A percentile compares a stretch with the other conserved stretches of the same genome.
phyloP scores from a whole-genome alignment of 2,329 filamentous ascomycete genomes.

The Penicillium sclerotigenum region DNA sequence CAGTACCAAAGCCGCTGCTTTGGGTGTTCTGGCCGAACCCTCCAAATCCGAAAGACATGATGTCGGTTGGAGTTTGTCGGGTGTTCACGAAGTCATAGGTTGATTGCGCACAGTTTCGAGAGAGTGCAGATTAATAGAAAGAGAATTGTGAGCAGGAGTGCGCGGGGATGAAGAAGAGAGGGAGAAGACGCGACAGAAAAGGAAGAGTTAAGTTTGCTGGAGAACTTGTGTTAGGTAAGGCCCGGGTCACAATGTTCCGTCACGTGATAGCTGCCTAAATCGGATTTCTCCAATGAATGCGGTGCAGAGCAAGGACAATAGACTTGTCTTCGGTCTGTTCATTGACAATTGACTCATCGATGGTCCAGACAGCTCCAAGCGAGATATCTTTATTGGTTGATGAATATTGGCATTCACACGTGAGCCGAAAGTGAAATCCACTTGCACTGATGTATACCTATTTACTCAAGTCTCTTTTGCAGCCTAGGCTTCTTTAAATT shows the following conservation, averaged over 20 bases:
- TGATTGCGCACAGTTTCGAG: slow-evolving; percentile 11
- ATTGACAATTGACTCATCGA: neutral
- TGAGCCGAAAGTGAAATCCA: neutral
- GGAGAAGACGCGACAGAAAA: slow-evolving; percentile 27
- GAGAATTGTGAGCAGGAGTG: neutral
- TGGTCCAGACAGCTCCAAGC: neutral
- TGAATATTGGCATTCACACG: neutral
- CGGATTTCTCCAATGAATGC: slow-evolving; percentile 2
- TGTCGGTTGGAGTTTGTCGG: slow-evolving; percentile 25
- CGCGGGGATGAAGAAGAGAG: slow-evolving; percentile 22
- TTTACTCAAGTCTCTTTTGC: neutral
- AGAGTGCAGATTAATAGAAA: slow-evolving; percentile 2
- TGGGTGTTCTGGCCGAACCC: slow-evolving; percentile 60
- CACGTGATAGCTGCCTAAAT: slow-evolving; percentile 23
- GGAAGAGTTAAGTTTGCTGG: slow-evolving; percentile 19
- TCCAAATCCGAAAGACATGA: slow-evolving; percentile 47
- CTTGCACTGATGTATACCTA: neutral
- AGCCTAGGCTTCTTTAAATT: neutral
- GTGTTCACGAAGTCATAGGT: slow-evolving; percentile 32
- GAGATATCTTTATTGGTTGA: neutral
- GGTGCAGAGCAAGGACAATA: neutral
- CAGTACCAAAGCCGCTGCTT: slow-evolving; percentile 42
- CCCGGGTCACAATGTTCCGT: slow-evolving; percentile 17
- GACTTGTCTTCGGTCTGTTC: neutral
- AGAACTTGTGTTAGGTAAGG: slow-evolving; percentile 21